Evolutionary conservation across 768 basidiomycete species (phyloP), one percentile per base, ranked within the genome.

Genomic region (Psilocybe cyanescens): DNA sequence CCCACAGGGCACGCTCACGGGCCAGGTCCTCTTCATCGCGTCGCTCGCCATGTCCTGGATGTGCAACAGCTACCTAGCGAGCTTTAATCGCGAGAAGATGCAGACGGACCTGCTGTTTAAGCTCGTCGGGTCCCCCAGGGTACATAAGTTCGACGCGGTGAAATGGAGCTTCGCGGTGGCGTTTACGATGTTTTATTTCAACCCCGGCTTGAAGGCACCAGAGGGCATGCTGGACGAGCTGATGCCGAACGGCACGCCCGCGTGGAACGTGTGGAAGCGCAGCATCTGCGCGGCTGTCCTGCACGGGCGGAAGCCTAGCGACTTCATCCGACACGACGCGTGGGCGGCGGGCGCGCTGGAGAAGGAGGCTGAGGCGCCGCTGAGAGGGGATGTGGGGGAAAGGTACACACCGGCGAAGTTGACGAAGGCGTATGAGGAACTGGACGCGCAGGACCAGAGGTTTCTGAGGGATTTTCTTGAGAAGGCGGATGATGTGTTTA

Each of bases 1-100:
- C 46, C 65, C 62, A 5, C 59, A 58, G 17, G 65, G 59, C 1
- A 29, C 29, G n/a, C 60, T 66, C 31, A 44, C 56, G 2, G 65
- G 65, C 1, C 65, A 66, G 50, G 58, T 63, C 35, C 6, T 66
- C 28, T 66, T 66, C 46, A 45, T 66, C 3, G 35, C 62, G 4
- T 54, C 65, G 16, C 50, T 66, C 3, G 61, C 52, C 14, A 35
- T 66, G 12, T 63, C 65, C 16, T 66, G 65, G 65, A 39, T 66
- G 6, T 63, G 51, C 54, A 66, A 66, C 39, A 62, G 58, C 11
- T 66, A 63, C 11, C 28, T 66, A 0, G 65, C 65, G 6, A 63
- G 61, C 1, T 47, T 58, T 8, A 57, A 63, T 39, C 45, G 28
- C 6, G 63, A 64, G 33, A 48, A 48, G 24, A 48, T 64, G 30